Base-by-base conservation (phyloP, 2,329 filamentous ascomycete species). In the Seiridium unicorne region DNA sequence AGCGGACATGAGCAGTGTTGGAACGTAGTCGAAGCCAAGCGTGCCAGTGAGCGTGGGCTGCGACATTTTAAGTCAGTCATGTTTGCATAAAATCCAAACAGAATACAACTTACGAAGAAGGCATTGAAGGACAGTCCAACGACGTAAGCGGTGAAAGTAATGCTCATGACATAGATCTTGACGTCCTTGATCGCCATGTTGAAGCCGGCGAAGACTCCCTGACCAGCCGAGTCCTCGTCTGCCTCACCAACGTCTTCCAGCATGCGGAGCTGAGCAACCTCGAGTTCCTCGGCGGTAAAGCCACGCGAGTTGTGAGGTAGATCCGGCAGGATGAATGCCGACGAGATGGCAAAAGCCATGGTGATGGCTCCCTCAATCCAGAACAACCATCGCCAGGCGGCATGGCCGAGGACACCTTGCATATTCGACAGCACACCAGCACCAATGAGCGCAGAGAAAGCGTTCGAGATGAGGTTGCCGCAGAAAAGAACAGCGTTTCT, bases 141-240 rank as follows among this genome's bases (percentile, higher is more conserved):
- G 6, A 87, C 84, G 62, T 87, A 87, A 3, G 84, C 82, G 3
- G 83, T 84, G 60, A 87, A 83, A 1, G 84, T 84, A 5, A 88
- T 59, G 79, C 86, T 87, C 82, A 88, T 83, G 61, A 88, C 66
- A 66, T 87, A 89, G 62, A 87, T 84, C 75, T 88, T 88, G 63
- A 74, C 13, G 62, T 89, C 86, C 70, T 83, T 85, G 55, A 87
- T 67, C 0, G 84, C 83, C 80, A 88, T 84, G 57, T 81, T 74
- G 36, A 86, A 70, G 8, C 86, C 86, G 7, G 79, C 78, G 62
- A 84, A 81, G 2, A 76, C 67, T 3, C 79, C 79, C 65, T 84
- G 77, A n/a, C 79, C 77, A 1, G 75, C 73, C 0, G 76, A 75
- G 64, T 86, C 84, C 5, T 73, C 74, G 60, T 86, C 83, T 0